Evolutionary conservation across 2,329 filamentous ascomycete genomes (phyloP).

Genomic region (Penicillium oxalicum): DNA sequence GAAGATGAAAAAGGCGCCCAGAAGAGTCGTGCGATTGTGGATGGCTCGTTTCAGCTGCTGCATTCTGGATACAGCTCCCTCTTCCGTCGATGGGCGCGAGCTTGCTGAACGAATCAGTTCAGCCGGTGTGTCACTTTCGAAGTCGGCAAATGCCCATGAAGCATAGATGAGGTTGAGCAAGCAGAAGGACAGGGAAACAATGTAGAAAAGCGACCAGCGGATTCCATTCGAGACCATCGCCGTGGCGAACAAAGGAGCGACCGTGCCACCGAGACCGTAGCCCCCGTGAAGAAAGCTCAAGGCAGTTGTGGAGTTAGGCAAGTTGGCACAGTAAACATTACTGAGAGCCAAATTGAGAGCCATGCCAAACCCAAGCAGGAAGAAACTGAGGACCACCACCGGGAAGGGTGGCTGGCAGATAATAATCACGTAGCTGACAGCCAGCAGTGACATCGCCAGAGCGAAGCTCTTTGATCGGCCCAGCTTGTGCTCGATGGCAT

Average conservation of each 20-base stretch:
- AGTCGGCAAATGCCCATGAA: slow-evolving; percentile 64
- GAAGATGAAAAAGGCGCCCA: slow-evolving; percentile 77
- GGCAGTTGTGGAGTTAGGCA: slow-evolving; percentile 47
- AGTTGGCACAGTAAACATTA: slow-evolving; percentile 52
- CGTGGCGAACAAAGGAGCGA: slow-evolving; percentile 68
- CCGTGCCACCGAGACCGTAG: slow-evolving; percentile 55
- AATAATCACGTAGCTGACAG: slow-evolving; percentile 59
- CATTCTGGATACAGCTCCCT: slow-evolving; percentile 21
- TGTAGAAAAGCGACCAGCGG: slow-evolving; percentile 67
- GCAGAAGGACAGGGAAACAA: slow-evolving; percentile 57
- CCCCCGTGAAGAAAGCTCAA: slow-evolving; percentile 36
- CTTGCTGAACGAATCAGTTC: slow-evolving; percentile 42
- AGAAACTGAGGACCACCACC: slow-evolving; percentile 61
- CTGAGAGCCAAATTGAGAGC: slow-evolving; percentile 50
- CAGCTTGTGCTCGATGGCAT: slow-evolving; percentile 55
- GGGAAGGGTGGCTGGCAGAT: slow-evolving; percentile 65
- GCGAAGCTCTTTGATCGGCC: slow-evolving; percentile 62
- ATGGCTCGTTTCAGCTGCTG: slow-evolving; percentile 45
- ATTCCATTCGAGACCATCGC: slow-evolving; percentile 58
- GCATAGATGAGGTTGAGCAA: slow-evolving; percentile 53
- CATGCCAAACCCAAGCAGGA: slow-evolving; percentile 55
- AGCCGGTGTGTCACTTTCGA: slow-evolving; percentile 55
- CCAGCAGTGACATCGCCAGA: slow-evolving; percentile 52
- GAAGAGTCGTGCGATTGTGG: slow-evolving; percentile 55
- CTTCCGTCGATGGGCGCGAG: slow-evolving; percentile 32